Percentiles rank a stretch among this genome's conserved stretches.
These are phyloP conservation scores for Tuber borchii DNA, from an alignment of 495 filamentous ascomycete genomes.

Conservation along the genomic window DNA sequence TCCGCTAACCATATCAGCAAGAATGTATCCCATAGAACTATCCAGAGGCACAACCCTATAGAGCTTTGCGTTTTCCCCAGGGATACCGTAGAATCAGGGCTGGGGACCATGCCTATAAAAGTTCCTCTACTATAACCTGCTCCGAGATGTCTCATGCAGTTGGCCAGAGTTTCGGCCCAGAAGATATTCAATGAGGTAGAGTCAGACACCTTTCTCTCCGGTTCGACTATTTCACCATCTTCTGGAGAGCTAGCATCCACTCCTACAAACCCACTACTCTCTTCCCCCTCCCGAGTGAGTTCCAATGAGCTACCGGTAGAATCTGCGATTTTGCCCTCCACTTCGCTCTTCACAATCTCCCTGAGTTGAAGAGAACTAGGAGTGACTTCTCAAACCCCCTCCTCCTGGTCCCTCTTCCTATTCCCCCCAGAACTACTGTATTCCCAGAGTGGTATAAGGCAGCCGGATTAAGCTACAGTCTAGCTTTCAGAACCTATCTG, in stretches of 20 bases:
- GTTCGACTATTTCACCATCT: not conserved
- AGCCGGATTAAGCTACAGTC: too few relatives aligned
- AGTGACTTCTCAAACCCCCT: not conserved
- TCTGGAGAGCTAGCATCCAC: not conserved
- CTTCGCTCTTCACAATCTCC: not conserved
- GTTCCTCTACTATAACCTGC: not conserved
- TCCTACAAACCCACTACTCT: not conserved
- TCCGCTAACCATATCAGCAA: not conserved
- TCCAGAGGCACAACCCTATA: not conserved
- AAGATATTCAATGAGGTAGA: not conserved
- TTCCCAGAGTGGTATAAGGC: too few relatives aligned
- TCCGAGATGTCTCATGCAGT: not conserved
- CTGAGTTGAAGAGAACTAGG: not conserved
- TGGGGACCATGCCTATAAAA: not conserved
- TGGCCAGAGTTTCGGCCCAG: not conserved
- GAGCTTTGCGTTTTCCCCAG: not conserved
- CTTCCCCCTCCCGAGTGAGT: not conserved
- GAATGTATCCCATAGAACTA: not conserved
- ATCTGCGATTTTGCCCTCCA: not conserved
- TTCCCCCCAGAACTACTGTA: not conserved
- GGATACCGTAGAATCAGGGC: not conserved
- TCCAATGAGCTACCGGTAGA: not conserved
- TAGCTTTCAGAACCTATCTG: too few relatives aligned
- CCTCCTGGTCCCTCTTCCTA: not conserved
- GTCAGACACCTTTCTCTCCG: not conserved